phyloP scores from a whole-genome alignment of 1,139 yeast genomes.

The Hemisphaericaspora lyxosophila region DNA sequence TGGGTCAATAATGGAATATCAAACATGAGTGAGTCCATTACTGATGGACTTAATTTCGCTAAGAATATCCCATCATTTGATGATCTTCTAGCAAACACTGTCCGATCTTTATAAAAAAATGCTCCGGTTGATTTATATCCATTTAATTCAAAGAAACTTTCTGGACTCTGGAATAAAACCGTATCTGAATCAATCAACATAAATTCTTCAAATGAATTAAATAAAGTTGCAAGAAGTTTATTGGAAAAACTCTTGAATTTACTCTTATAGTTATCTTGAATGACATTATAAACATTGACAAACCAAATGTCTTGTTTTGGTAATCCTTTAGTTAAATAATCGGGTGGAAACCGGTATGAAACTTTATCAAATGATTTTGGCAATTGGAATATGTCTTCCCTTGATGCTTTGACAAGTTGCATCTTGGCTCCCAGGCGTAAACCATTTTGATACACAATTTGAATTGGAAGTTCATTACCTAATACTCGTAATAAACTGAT shows the following conservation, averaged over 20 bases:
- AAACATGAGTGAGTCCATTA: conserved; percentile 27
- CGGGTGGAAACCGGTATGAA: conserved; percentile 16
- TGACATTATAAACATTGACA: conserved; percentile 27
- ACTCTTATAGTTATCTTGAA: conserved; percentile 22
- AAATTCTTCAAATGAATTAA: conserved; percentile 32
- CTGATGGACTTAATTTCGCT: conserved; percentile 26
- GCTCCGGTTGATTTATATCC: conserved; percentile 27
- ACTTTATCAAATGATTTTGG: conserved; percentile 25
- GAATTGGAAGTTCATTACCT: conserved; percentile 49
- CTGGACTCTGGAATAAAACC: conserved; percentile 26
- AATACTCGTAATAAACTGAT: conserved; percentile 44
- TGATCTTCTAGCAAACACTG: conserved; percentile 29
- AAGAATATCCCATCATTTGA: conserved; percentile 23
- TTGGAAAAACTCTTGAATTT: conserved; percentile 26
- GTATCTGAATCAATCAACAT: conserved; percentile 34
- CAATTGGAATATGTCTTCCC: conserved; percentile 22
- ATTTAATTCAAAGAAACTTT: conserved; percentile 24
- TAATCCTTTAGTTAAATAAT: conserved; percentile 19
- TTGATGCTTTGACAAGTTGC: conserved; percentile 26
- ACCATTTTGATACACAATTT: conserved; percentile 45
- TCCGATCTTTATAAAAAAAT: conserved; percentile 29
- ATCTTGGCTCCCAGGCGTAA: conserved; percentile 20
- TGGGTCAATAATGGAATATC: conserved; percentile 27
- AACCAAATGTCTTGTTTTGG: conserved; percentile 35
- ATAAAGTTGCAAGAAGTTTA: conserved; percentile 30